Conservation (phyloP, 2,329 filamentous ascomycete genomes). For the Botrytis porri region DNA sequence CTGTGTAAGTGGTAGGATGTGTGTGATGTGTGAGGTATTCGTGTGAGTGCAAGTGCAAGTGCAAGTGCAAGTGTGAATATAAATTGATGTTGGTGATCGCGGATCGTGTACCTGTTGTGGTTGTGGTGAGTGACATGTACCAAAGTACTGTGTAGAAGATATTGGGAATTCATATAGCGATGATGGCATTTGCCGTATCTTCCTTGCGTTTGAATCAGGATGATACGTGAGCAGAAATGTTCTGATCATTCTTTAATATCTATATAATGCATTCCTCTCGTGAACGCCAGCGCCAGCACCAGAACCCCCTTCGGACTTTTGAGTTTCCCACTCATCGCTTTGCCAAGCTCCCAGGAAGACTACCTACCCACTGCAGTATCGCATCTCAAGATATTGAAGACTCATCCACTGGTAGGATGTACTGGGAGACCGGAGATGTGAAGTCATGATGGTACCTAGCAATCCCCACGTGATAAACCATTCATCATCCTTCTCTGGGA, state of each 20-base stretch:
- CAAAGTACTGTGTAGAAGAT: neutral
- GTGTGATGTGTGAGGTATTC: neutral
- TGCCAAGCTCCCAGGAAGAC: neutral
- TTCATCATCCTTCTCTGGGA: neutral
- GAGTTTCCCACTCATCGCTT: neutral
- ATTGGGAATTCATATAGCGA: neutral
- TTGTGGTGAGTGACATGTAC: neutral
- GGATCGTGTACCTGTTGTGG: neutral
- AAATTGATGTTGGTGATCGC: neutral
- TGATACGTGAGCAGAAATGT: neutral
- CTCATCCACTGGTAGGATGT: neutral
- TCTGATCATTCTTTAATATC: neutral
- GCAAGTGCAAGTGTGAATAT: neutral
- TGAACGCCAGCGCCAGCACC: no score
- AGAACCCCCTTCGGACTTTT: neutral
- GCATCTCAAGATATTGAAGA: slow-evolving; percentile 1
- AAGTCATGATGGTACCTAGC: neutral
- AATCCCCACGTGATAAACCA: neutral
- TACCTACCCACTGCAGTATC: neutral
- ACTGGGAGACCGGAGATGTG: neutral
- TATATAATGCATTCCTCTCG: neutral
- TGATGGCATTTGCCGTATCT: neutral
- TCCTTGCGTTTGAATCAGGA: neutral
- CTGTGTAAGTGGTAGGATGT: neutral
- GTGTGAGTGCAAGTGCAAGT: neutral